Evolutionary conservation across 768 basidiomycete genomes (phyloP).

Genomic region (Trametes cinnabarina): DNA sequence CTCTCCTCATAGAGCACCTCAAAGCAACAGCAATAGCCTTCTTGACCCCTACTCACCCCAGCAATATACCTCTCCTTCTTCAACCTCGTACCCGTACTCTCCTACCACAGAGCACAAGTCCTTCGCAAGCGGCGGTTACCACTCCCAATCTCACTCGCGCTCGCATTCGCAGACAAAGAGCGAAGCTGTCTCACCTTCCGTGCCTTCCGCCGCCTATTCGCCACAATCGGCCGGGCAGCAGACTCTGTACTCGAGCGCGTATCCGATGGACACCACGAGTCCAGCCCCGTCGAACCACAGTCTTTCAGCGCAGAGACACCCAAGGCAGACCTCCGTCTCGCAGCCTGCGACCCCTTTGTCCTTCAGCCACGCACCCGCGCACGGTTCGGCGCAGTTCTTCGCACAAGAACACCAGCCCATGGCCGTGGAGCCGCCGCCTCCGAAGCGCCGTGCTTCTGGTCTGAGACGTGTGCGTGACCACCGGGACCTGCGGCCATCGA

Average conservation of each 20-base stretch:
- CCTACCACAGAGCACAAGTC: conserved; percentile 41
- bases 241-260: conserved; percentile 44
- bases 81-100: conserved; percentile 48
- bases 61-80: conserved; percentile 65
- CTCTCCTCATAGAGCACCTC: conserved; percentile 59
- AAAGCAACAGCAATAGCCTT: conserved; percentile 47
- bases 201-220: conserved; percentile 50
- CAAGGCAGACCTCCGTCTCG: conserved; percentile 58
- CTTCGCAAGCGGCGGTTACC: conserved; percentile 42
- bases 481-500: conserved; percentile 77
- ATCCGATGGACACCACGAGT: conserved; percentile 64
- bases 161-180: conserved; percentile 54
- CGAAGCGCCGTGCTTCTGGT: conserved; percentile 69
- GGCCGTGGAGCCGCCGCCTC: conserved; percentile 60
- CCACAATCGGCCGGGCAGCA: conserved; percentile 43
- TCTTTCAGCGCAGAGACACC: conserved; percentile 47
- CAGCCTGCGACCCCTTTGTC: conserved; percentile 74
- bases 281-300: conserved; percentile 54
- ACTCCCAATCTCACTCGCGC: conserved; percentile 54
- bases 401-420: conserved; percentile 63
- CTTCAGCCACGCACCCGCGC: conserved; percentile 53
- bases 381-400: conserved; percentile 53
- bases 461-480: conserved; percentile 76
- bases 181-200: conserved; percentile 48
- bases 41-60: conserved; percentile 71